Conservation (phyloP, 805 yeast species). For the Yarrowia sp. region DNA sequence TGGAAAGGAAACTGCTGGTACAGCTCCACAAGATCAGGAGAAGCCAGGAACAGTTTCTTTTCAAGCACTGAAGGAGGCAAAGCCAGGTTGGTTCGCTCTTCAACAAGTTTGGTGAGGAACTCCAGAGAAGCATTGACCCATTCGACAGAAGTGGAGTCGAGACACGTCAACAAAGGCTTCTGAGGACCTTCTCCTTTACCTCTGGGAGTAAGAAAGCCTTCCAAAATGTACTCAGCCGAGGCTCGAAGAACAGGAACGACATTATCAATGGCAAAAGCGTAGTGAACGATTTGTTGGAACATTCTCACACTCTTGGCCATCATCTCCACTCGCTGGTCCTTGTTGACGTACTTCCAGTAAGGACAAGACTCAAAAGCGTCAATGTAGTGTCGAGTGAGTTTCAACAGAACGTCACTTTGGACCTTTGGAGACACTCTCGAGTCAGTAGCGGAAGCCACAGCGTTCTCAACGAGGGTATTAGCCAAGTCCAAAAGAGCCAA, state of each 20-base stretch:
- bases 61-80: constrained; percentile 65
- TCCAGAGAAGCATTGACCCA: constrained; percentile 54
- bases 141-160: constrained; percentile 48
- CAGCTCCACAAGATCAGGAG: constrained; percentile 56
- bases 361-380: constrained; percentile 70
- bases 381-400: constrained; percentile 55
- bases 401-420: constrained; percentile 55
- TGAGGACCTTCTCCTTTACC: constrained; percentile 54
- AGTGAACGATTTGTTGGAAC: constrained; percentile 53
- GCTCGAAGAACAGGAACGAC: constrained; percentile 52
- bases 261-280: constrained; percentile 56
- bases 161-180: constrained; percentile 51
- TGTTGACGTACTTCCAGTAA: constrained; percentile 62
- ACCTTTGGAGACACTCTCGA: constrained; percentile 42
- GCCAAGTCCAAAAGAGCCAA: constrained; percentile 57
- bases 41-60: constrained; percentile 50
- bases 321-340: constrained; percentile 58
- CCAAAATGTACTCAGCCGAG: constrained; percentile 52
- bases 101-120: constrained; percentile 55
- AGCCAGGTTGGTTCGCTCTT: constrained; percentile 53
- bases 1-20: constrained; percentile 55
- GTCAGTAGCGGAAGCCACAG: constrained; percentile 40
- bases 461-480: constrained; percentile 50
- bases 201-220: constrained; percentile 54
- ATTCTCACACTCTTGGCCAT: constrained; percentile 55